Evolutionary conservation across 2,329 filamentous ascomycete species (phyloP), one percentile per base, ranked within the genome.

Genomic region (Colletotrichum truncatum): DNA sequence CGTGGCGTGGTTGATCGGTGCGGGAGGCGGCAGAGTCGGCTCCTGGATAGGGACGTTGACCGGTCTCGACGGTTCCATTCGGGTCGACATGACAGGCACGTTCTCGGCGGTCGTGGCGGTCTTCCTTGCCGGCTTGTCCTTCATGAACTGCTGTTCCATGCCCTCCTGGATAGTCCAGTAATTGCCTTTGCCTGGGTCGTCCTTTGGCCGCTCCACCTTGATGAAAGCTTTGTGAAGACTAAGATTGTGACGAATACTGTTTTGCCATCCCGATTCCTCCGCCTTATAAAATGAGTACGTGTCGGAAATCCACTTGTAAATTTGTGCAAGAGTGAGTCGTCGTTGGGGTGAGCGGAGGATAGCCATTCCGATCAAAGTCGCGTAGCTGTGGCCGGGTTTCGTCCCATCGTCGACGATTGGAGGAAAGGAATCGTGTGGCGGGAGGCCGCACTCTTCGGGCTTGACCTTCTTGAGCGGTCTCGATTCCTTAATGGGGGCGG

Each of bases 231-330:
- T 98, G 84, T 98, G 97, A 45, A 99, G 84, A 74, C 94, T 98
- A 32, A 99, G 88, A 72, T 99, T 99, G 79, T 99, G 96, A 32
- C 96, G 92, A 76, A 99, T 99, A 81, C 96, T 98, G 79, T 99
- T 99, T 79, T 98, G 95, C 96, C 96, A 99, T 68, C 96, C 95
- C 10, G 92, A 89, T 72, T 98, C 94, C 60, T 90, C 87, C 43
- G 89, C 87, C 70, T 88, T 90, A 82, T 98, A 99, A 79, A 95
- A 98, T 5, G 88, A 90, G 76, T 92, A 98, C 16, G 91, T 94
- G 76, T 97, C 93, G n/a, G 93, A 97, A 72, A 99, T 98, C 95
- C 96, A 99, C 76, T 97, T 97, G 85, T 98, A 99, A 71, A 99
- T 99, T 77, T 98, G 94, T 25, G 94, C 90, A 16, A 99, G 85